Base-by-base conservation (phyloP, 345 rosid genomes). In the Ricinus communis region DNA sequence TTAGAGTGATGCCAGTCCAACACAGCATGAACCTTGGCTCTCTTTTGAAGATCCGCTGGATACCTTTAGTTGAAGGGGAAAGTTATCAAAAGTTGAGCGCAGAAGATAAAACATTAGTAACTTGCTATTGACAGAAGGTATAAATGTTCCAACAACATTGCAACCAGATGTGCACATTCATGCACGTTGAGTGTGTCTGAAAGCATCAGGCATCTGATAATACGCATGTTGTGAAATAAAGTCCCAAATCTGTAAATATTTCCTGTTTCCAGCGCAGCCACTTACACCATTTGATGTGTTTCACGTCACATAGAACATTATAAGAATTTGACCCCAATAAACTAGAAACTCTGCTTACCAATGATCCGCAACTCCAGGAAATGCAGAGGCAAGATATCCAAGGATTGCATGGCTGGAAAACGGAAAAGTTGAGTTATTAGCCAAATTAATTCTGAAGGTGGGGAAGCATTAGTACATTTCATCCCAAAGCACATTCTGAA, bases 1-100 rank as follows among this genome's bases (percentile, higher is more conserved):
- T 83, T 87, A 36, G 88, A 81, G 80, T 92, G 97, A 78, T 90
- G 96, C 94, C 98, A 93, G 62, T 93, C 89, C 83, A 93, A 74
- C 46, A 88, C 91, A 8, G 98, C 90, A 28, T 93, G 85, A 74
- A 93, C 77, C 87, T 82, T 86, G 62, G 93, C 96, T 79, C 94
- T 87, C 76, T 65, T 87, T 65, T 66, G 83, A 85, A 89, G 82
- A 86, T 93, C 97, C 59, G 81, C 79, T 1, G 98, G 96, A 80
- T 93, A 91, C 98, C 98, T 91, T 62, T 57, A 76, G 21, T 33
- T 21, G 51, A 62, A 38, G n/a, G 54, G 25, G 22, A 57, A 55
- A 36, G 36, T 7, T 10, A 69, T 62, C n/a, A n/a, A 75, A 53
- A 71, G 61, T 31, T 45, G 28, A 57, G 41, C 22, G 46, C 55